phyloP scores from a whole-genome alignment of 176 grass and related monocot species.

The Phoenix roebelenii region DNA sequence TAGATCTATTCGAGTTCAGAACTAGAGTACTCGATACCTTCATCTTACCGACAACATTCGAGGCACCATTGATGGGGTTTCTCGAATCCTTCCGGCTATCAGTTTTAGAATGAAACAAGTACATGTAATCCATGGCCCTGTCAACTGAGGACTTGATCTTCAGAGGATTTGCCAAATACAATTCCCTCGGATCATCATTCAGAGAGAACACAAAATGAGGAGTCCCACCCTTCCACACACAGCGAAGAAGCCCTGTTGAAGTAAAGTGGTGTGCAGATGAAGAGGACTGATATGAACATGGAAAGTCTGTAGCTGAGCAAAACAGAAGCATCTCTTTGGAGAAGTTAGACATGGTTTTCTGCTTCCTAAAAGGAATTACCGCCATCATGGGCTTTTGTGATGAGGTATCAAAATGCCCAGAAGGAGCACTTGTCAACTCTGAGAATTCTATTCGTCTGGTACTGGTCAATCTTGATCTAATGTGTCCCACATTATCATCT shows the following conservation, averaged over 20 bases:
- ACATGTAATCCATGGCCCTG: conserved; percentile 22
- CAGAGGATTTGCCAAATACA: conserved; percentile 21
- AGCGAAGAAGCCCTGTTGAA: conserved; percentile 25
- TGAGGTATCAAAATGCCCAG: conserved; percentile 32
- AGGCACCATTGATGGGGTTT: background rate
- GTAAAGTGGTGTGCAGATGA: background rate
- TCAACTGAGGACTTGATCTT: conserved; percentile 19
- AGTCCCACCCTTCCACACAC: conserved; percentile 26
- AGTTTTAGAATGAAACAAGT: conserved; percentile 26
- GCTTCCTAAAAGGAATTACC: conserved; percentile 14
- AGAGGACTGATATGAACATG: background rate
- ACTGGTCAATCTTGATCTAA: conserved; percentile 23
- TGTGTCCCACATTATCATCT: conserved; percentile 23
- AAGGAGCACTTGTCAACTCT: conserved; percentile 30
- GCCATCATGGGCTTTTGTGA: background rate
- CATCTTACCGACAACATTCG: conserved; percentile 25
- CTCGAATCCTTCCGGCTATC: background rate
- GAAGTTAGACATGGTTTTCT: background rate
- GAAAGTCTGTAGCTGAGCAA: background rate
- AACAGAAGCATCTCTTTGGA: conserved; percentile 1
- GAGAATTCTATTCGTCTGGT: conserved; percentile 17
- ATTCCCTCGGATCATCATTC: conserved; percentile 12
- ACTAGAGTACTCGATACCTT: conserved; percentile 30
- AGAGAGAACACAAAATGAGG: conserved; percentile 28
- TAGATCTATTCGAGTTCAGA: conserved; percentile 11